phyloP scores from a whole-genome alignment of 2,329 filamentous ascomycete genomes.

The Passalora sequoiae region DNA sequence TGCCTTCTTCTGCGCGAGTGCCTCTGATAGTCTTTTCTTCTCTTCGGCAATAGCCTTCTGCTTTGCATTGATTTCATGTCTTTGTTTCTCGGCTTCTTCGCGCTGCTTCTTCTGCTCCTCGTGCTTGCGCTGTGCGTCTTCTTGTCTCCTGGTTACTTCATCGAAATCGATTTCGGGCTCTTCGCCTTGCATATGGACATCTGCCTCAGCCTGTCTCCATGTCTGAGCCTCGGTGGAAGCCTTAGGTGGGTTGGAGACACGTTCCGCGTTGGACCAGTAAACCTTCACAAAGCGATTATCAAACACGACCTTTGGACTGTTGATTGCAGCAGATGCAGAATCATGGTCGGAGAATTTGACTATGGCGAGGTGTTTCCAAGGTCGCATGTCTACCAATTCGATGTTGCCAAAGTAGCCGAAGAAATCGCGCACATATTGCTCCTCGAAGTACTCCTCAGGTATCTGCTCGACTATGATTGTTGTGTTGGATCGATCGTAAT shows the following conservation, averaged over 20 bases:
- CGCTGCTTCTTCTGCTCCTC: constrained; percentile 61
- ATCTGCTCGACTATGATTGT: constrained; percentile 74
- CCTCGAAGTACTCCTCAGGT: constrained; percentile 63
- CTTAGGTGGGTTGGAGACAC: constrained; percentile 17
- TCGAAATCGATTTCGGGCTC: constrained; percentile 62
- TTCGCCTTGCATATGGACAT: constrained; percentile 28
- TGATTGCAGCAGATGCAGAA: constrained; percentile 64
- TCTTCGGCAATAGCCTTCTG: constrained; percentile 61
- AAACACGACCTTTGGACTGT: constrained; percentile 74
- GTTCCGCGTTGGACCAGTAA: constrained; percentile 62
- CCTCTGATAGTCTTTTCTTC: constrained; percentile 56
- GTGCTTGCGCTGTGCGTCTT: constrained; percentile 64
- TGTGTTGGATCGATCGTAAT: constrained; percentile 58
- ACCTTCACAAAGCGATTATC: constrained; percentile 83
- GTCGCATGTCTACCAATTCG: constrained; percentile 58
- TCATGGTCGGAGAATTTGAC: constrained; percentile 64
- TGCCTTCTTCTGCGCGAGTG: constrained; percentile 55
- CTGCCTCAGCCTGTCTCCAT: constrained; percentile 3
- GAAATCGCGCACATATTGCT: constrained; percentile 61
- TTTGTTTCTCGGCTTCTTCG: constrained; percentile 57
- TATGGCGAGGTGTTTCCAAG: constrained; percentile 61
- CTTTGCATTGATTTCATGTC: constrained; percentile 60
- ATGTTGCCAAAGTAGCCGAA: constrained; percentile 69
- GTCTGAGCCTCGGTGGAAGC: neutral
- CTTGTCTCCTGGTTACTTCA: constrained; percentile 63